phyloP scores from a whole-genome alignment of 2,329 filamentous ascomycete species.

The Colletotrichum lupini region DNA sequence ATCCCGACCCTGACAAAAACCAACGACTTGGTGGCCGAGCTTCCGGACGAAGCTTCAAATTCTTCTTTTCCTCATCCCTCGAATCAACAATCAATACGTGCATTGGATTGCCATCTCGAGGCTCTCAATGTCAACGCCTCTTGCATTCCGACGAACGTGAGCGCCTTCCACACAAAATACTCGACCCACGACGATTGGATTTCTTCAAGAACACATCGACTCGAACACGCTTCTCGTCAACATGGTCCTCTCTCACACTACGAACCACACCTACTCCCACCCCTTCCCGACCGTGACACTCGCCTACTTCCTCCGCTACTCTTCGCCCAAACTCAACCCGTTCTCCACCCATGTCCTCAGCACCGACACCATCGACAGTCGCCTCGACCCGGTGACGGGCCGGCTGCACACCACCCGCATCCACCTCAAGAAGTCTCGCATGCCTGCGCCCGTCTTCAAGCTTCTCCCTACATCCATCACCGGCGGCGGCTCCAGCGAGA shows the following conservation, averaged over 20 bases:
- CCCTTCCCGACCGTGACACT: conserved; percentile 87
- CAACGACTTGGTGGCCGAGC: conserved; percentile 25
- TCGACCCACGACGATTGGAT: neutral
- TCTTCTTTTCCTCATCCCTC: neutral
- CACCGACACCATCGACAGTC: conserved; percentile 82
- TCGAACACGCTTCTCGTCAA: conserved; percentile 41
- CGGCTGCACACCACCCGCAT: conserved; percentile 82
- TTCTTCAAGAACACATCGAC: neutral
- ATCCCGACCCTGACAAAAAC: conserved; percentile 4
- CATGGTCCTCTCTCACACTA: conserved; percentile 74
- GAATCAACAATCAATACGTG: conserved; percentile 12
- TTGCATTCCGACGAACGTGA: conserved; percentile 21
- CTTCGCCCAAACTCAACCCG: conserved; percentile 76
- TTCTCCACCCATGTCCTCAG: conserved; percentile 85
- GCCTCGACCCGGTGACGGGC: conserved; percentile 78
- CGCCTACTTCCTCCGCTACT: conserved; percentile 90
- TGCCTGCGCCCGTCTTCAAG: conserved; percentile 80
- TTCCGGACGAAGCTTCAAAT: conserved; percentile 26
- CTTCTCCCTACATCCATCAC: conserved; percentile 77
- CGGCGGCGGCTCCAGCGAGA: conserved; percentile 70
- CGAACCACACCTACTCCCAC: conserved; percentile 80
- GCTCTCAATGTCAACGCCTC: conserved; percentile 28
- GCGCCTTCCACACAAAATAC: conserved; percentile 13
- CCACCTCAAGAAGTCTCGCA: conserved; percentile 83
- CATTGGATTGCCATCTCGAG: neutral